Evolutionary conservation across 257 asterid species (phyloP), one percentile per base, ranked within the genome.

Genomic region (Perilla frutescens): DNA sequence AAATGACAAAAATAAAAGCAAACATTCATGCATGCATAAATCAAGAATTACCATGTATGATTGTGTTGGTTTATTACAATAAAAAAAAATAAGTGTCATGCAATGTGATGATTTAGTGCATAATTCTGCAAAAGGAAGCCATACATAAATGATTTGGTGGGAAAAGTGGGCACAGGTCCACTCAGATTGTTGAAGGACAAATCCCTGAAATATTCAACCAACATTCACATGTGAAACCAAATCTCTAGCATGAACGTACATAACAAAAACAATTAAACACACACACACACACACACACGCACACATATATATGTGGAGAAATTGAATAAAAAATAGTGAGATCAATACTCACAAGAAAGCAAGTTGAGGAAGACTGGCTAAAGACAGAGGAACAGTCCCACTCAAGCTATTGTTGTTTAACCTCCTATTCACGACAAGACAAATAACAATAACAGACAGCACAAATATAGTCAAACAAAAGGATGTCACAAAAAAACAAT

Each of bases 361-460:
- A 87, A 94, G 99, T 49, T 88, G 96, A 80, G 98, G 91, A 32
- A 86, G 90, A 80, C 81, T 90, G 80, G 93, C 86, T 69, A 94
- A 79, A 34, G 95, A 83, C 79, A 81, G 67, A 75, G 99, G 99
- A 70, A 94, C 85, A 71, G 86, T 83, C 71, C 97, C 99, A 88
- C 88, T 85, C 66, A 94, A 86, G 87, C 90, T 90, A 67, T 94
- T 94, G 90, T 94, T 94, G 87, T 94, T 94, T 77, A 94, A 87
- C 84, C 99, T 87, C 87, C 99, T 94, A 72, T 29, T 81, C 86
- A 86, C 78, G 83, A 82, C 83, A 85, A 73, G 83, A 84, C 89
- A 91, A 79, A 71, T 71, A 66, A 72, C 57, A 81, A 10, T 34
- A 77, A 79, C 76, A 83, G 79, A 82, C 77, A 78, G 10, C 67